These are phyloP conservation scores for Toxoplasma gondii DNA, from an alignment of 169 alveolate genomes.

Conservation along the genomic window DNA sequence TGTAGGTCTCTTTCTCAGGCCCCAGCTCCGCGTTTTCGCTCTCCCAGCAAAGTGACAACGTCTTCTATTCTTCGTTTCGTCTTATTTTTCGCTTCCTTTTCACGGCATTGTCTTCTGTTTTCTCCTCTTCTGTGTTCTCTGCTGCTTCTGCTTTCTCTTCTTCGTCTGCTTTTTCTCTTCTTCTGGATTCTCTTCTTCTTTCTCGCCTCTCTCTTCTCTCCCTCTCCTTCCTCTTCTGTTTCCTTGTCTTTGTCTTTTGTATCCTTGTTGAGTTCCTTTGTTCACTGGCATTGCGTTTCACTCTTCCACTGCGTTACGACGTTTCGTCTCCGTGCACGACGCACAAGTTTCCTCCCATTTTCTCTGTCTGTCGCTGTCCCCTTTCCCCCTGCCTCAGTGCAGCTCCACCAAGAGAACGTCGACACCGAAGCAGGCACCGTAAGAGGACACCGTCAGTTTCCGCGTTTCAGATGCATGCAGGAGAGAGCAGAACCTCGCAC, in stretches of 20 bases:
- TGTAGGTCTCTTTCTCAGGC: conserved; percentile 9
- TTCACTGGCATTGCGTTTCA: not conserved
- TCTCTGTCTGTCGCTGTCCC: not conserved
- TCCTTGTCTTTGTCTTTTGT: not conserved
- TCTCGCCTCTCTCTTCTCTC: not conserved
- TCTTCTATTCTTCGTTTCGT: not conserved
- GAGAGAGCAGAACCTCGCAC: no score
- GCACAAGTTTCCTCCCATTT: not conserved
- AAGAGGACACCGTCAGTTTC: no score
- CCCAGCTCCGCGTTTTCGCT: not conserved
- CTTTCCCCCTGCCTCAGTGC: not conserved
- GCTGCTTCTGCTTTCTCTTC: not conserved
- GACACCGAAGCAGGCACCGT: not conserved
- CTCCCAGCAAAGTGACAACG: not conserved
- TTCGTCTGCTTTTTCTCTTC: not conserved
- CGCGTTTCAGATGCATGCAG: no score
- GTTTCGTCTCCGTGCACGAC: no score
- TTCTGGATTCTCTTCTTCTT: not conserved
- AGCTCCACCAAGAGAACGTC: not conserved
- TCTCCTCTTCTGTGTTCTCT: not conserved
- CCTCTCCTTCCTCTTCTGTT: not conserved
- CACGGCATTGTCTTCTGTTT: not conserved
- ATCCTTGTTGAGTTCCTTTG: no score
- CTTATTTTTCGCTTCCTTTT: not conserved
- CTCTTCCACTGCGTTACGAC: no score